phyloP scores from a whole-genome alignment of 2,329 filamentous ascomycete species.

The Gaeumannomyces sp. region DNA sequence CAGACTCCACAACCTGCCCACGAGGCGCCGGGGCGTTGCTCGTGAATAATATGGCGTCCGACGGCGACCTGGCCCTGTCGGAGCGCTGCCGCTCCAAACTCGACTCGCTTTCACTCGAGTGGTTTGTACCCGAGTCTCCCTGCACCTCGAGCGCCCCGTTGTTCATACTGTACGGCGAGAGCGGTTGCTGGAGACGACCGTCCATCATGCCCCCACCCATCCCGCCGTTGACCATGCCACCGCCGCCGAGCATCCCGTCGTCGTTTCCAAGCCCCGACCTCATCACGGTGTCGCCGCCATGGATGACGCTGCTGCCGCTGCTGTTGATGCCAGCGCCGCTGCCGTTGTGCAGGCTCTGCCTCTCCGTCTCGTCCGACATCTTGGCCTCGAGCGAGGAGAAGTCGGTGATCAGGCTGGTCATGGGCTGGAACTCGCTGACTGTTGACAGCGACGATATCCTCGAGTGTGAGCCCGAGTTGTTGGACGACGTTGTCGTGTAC shows the following conservation, averaged over 20 bases:
- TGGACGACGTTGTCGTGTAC: constrained; percentile 36
- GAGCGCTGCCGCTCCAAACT: not conserved
- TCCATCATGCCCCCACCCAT: not conserved
- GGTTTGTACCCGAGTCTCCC: not conserved
- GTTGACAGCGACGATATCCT: constrained; percentile 49
- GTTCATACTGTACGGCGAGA: constrained; percentile 5
- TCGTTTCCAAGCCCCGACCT: constrained; percentile 4
- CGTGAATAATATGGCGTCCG: constrained; percentile 14
- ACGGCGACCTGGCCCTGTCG: constrained; percentile 14
- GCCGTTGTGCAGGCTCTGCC: constrained; percentile 2
- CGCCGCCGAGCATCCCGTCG: not conserved
- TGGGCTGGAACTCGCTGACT: constrained; percentile 33
- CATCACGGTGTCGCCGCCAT: not conserved
- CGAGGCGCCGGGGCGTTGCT: not conserved
- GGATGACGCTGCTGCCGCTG: not conserved
- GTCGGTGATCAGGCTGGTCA: constrained; percentile 28
- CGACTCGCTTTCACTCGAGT: constrained; percentile 10
- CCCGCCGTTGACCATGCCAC: not conserved
- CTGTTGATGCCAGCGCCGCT: not conserved
- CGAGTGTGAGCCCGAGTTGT: constrained; percentile 40
- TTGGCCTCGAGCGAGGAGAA: constrained; percentile 32
- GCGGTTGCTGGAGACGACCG: constrained; percentile 1
- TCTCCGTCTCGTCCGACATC: constrained; percentile 16
- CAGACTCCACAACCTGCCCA: constrained; percentile 10
- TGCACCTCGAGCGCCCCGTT: constrained; percentile 1